phyloP scores from a whole-genome alignment of 805 yeast genomes.

The Metschnikowia dekortorum region DNA sequence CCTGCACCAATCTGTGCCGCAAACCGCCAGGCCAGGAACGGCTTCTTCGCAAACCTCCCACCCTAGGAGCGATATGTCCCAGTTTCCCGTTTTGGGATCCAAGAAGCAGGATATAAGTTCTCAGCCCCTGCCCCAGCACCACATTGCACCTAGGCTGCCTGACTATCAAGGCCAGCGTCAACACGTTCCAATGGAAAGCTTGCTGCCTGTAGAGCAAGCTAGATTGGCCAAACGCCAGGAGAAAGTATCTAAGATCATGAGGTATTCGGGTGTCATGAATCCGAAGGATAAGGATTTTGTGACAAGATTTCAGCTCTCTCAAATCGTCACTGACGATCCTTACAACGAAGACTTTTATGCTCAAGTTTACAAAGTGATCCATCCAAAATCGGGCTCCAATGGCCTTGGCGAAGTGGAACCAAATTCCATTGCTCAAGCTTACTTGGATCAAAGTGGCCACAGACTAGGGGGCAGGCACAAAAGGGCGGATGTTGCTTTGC shows the following conservation, averaged over 20 bases:
- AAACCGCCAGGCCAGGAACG: constrained; percentile 8
- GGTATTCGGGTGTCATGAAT: constrained; percentile 91
- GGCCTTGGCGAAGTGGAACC: constrained; percentile 33
- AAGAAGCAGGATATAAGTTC: constrained; percentile 23
- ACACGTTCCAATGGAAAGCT: constrained; percentile 24
- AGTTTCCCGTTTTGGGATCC: constrained; percentile 54
- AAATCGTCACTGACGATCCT: constrained; percentile 95
- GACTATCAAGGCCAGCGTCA: constrained; percentile 22
- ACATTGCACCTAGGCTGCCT: background rate
- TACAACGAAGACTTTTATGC: constrained; percentile 94
- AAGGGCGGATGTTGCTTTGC: constrained; percentile 85
- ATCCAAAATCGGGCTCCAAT: constrained; percentile 28
- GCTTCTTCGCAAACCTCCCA: background rate
- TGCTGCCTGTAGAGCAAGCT: constrained; percentile 71
- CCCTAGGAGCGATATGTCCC: constrained; percentile 32
- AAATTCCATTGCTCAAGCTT: constrained; percentile 88
- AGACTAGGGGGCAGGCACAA: constrained; percentile 80
- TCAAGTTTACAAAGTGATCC: constrained; percentile 74
- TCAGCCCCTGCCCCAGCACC: constrained; percentile 5
- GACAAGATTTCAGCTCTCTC: constrained; percentile 89
- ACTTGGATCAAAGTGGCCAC: constrained; percentile 86
- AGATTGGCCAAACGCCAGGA: constrained; percentile 64
- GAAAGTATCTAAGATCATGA: constrained; percentile 69
- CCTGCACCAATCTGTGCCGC: constrained; percentile 10
- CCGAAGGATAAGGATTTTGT: constrained; percentile 96